A percentile compares a stretch with the other conserved stretches of the same genome.
Evolutionary conservation across 768 basidiomycete genomes (phyloP).

Genomic region (Multifurca ochricompacta): DNA sequence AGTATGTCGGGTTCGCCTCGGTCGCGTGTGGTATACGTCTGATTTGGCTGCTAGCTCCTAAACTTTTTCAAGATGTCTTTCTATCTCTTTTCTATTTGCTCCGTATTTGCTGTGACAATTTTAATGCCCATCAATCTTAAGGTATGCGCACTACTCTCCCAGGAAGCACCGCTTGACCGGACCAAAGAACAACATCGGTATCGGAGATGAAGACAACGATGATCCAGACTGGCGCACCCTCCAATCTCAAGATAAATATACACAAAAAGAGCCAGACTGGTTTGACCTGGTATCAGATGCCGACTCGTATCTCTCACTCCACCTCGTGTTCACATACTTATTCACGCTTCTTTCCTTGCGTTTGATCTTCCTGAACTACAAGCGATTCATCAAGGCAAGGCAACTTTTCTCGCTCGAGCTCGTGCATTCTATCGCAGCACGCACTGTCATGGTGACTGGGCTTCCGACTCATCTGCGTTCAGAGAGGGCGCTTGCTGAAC

Average conservation of each 20-base stretch:
- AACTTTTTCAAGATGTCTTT: constrained; percentile 96
- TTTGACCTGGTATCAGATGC: constrained; percentile 86
- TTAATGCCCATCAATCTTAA: constrained; percentile 94
- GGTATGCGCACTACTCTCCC: constrained; percentile 37
- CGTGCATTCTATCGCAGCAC: constrained; percentile 88
- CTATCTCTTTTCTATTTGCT: constrained; percentile 81
- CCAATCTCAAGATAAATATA: constrained; percentile 24
- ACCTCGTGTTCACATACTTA: constrained; percentile 89
- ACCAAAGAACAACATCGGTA: constrained; percentile 75
- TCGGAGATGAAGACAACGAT: constrained; percentile 44
- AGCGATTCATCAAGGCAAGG: constrained; percentile 78
- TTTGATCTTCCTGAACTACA: constrained; percentile 85
- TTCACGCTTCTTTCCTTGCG: constrained; percentile 84
- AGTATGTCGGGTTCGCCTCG: constrained; percentile 39
- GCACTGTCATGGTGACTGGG: constrained; percentile 82
- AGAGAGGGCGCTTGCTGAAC: constrained; percentile 82
- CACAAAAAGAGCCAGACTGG: constrained; percentile 44
- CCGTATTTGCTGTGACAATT: constrained; percentile 71
- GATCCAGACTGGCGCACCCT: constrained; percentile 24
- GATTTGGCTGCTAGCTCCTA: constrained; percentile 51
- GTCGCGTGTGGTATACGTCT: neutral
- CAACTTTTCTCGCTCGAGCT: constrained; percentile 93
- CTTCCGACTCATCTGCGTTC: constrained; percentile 80
- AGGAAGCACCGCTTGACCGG: constrained; percentile 27
- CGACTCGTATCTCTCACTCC: constrained; percentile 79